Percentiles rank a stretch among this genome's conserved stretches.
phyloP scores from a whole-genome alignment of 768 basidiomycete species.

The Filobasidium floriforme region DNA sequence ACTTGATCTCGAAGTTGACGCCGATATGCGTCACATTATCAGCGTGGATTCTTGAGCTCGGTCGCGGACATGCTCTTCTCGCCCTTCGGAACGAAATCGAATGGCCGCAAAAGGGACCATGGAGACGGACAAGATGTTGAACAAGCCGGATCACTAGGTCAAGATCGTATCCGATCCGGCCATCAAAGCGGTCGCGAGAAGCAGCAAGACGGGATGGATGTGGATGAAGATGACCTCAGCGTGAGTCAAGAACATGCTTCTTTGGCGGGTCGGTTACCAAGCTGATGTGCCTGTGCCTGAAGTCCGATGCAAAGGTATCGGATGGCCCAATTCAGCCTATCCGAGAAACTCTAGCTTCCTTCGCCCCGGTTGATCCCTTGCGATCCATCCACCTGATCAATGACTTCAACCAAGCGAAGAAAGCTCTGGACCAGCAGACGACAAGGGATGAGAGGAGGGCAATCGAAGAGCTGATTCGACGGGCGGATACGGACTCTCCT shows the following conservation, averaged over 20 bases:
- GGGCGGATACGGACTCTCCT: conserved; percentile 13
- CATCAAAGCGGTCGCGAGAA: background rate
- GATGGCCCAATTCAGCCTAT: conserved; percentile 15
- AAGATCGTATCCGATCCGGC: too few relatives aligned
- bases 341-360: conserved; percentile 11
- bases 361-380: conserved; percentile 8
- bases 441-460: conserved; percentile 16
- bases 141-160: background rate
- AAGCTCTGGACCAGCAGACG: conserved; percentile 16
- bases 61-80: conserved; percentile 7
- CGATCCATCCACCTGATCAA: conserved; percentile 18
- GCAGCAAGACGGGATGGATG: background rate
- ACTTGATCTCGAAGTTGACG: background rate
- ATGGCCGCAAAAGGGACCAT: background rate
- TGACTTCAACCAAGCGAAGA: conserved; percentile 12
- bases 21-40: too few relatives aligned
- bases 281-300: background rate
- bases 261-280: background rate
- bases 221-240: background rate
- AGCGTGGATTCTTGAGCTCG: conserved; percentile 3
- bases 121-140: background rate
- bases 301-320: background rate
- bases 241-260: background rate
- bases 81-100: background rate
- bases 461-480: conserved; percentile 16